A percentile compares a stretch with the other conserved stretches of the same genome.
phyloP scores from a whole-genome alignment of 345 rosid species.

The Anacardium occidentale region DNA sequence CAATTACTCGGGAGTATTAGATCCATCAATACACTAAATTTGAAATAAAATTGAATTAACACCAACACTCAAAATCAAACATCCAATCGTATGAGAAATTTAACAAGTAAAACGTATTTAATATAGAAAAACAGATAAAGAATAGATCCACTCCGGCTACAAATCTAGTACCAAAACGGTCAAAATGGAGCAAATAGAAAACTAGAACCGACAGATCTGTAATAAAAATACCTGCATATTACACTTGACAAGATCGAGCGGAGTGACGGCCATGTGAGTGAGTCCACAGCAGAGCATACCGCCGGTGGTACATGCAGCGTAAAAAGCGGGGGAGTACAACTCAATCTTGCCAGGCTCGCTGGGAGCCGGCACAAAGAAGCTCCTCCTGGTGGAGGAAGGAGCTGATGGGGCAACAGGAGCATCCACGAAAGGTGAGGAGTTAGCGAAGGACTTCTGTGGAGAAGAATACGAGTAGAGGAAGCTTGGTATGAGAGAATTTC shows the following conservation, averaged over 20 bases:
- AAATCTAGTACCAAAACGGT: background rate
- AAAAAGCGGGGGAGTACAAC: conserved; percentile 87
- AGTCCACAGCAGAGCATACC: conserved; percentile 95
- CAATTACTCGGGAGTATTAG: background rate
- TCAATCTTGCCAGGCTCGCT: conserved; percentile 70
- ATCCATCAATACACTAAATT: background rate
- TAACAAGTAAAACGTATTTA: background rate
- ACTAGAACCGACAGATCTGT: conserved; percentile 2
- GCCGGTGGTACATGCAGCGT: conserved; percentile 85
- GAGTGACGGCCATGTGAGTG: conserved; percentile 93
- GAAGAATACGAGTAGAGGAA: conserved; percentile 63
- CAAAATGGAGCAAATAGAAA: background rate
- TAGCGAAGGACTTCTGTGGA: conserved; percentile 35
- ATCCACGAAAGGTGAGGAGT: conserved; percentile 27
- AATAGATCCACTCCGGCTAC: background rate
- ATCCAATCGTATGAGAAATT: background rate
- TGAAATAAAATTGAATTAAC: background rate
- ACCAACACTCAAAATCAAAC: background rate
- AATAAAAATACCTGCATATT: conserved; percentile 79
- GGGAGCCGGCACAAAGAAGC: conserved; percentile 54
- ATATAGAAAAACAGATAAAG: background rate
- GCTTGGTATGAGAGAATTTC: conserved; percentile 56
- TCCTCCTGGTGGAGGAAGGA: conserved; percentile 20
- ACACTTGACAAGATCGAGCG: conserved; percentile 99
- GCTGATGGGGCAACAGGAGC: background rate